Evolutionary conservation across 1,284 basidiomycete species (phyloP).

Genomic region (Takashimella tepidaria): DNA sequence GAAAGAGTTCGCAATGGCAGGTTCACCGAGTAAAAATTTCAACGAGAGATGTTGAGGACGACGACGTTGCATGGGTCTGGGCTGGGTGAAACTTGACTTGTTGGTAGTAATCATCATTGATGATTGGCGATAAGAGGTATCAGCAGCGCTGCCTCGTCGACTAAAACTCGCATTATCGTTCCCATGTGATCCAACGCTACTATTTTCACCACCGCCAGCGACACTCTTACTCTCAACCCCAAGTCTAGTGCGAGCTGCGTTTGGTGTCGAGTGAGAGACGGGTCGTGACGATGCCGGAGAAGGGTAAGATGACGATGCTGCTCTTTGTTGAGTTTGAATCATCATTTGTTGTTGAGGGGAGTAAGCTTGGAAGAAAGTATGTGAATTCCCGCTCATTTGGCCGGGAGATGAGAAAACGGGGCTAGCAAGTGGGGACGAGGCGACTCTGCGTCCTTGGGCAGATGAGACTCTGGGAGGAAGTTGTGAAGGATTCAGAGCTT

Average conservation of each 20-base stretch:
- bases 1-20: conserved; percentile 31
- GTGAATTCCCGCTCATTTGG: not conserved
- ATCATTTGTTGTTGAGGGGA: not conserved
- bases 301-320: not conserved
- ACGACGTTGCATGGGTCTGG: not conserved
- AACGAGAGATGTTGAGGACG: conserved; percentile 13
- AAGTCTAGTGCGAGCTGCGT: not conserved
- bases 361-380: not conserved
- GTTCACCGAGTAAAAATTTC: conserved; percentile 30
- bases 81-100: conserved; percentile 10
- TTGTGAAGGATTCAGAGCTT: conserved; percentile 2
- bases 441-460: conserved; percentile 12
- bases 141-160: not conserved
- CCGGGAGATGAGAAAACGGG: conserved; percentile 7
- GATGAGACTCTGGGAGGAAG: conserved; percentile 14
- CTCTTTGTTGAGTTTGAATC: not conserved
- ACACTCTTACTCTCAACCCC: not conserved
- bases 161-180: not conserved
- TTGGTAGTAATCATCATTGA: not conserved
- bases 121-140: not conserved
- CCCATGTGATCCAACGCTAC: not conserved
- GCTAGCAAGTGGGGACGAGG: conserved; percentile 21
- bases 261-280: not conserved
- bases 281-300: not conserved
- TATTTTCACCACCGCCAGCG: not conserved